phyloP scores from a whole-genome alignment of 2,329 filamentous ascomycete species.

The Fusarium sp. region DNA sequence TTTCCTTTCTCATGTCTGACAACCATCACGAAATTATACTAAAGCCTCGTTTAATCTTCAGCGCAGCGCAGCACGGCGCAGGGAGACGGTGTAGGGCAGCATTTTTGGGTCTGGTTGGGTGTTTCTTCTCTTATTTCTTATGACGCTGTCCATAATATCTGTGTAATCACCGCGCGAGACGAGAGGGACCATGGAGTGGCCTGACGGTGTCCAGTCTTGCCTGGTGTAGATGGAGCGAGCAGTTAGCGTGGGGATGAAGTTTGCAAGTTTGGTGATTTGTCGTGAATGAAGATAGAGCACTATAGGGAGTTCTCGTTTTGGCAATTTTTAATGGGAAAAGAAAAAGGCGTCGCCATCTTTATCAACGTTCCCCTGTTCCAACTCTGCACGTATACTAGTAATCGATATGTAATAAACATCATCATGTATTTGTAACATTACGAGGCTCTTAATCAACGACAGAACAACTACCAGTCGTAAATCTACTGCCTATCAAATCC shows the following conservation, averaged over 20 bases:
- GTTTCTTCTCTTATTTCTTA: conserved; percentile 48
- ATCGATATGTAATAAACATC: conserved; percentile 31
- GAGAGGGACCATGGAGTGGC: conserved; percentile 23
- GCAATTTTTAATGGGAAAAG: conserved; percentile 51
- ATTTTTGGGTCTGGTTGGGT: conserved; percentile 52
- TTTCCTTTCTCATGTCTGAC: conserved; percentile 48
- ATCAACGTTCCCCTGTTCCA: conserved; percentile 11
- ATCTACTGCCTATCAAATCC: conserved; percentile 23
- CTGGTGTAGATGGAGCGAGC: conserved; percentile 30
- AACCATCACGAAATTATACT: conserved; percentile 52
- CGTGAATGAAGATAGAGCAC: conserved; percentile 47
- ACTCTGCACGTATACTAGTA: conserved; percentile 17
- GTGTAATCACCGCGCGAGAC: conserved; percentile 40
- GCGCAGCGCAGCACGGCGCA: conserved; percentile 54
- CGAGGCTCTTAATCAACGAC: conserved; percentile 19
- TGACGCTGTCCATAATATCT: conserved; percentile 47
- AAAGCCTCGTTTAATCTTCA: conserved; percentile 51
- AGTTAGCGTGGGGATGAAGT: conserved; percentile 43
- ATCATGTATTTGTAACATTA: conserved; percentile 43
- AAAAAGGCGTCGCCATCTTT: conserved; percentile 45
- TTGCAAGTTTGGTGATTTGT: conserved; percentile 44
- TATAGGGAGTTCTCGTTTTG: conserved; percentile 49
- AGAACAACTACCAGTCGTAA: conserved; percentile 6
- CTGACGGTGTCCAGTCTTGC: conserved; percentile 29
- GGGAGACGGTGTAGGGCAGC: conserved; percentile 52